These are phyloP conservation scores for Allomyces arbusculus DNA, from an alignment of 192 early-diverging fungal genomes.

Conservation along the genomic window DNA sequence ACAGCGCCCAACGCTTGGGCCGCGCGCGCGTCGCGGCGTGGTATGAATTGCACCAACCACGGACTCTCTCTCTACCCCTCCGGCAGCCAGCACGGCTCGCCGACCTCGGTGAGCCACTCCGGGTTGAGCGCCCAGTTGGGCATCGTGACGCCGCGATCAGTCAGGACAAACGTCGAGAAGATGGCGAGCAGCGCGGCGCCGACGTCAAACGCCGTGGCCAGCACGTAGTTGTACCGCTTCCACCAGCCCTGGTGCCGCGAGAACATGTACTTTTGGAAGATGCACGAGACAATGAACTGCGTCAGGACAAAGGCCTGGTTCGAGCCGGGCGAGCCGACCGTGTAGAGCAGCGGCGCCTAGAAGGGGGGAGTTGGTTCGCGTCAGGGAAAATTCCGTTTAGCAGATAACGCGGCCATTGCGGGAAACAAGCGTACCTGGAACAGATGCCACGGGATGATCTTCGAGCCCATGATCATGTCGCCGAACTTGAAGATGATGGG, in stretches of 20 bases:
- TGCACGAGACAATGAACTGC: conserved; percentile 15
- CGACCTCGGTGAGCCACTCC: too few species aligned
- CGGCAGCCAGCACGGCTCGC: too few species aligned
- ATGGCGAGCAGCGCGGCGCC: conserved; percentile 11
- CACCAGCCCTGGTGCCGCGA: conserved; percentile 21
- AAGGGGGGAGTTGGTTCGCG: too few species aligned
- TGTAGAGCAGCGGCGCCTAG: background rate
- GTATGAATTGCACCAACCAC: too few species aligned
- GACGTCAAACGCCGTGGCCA: conserved; percentile 32
- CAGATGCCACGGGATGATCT: background rate
- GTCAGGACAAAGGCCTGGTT: background rate
- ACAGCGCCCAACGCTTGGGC: too few species aligned
- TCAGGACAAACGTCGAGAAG: background rate
- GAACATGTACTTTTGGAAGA: conserved; percentile 20
- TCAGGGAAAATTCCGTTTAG: too few species aligned
- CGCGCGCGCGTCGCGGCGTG: too few species aligned
- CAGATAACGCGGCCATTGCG: too few species aligned
- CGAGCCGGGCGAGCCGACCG: background rate
- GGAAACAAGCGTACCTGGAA: too few species aligned
- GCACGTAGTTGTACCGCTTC: conserved; percentile 26
- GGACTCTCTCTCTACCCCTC: too few species aligned
- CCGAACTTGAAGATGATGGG: background rate
- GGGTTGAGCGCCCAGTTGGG: background rate
- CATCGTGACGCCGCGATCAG: background rate
- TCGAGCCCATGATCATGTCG: background rate